phyloP scores from a whole-genome alignment of 78 protist genomes.

The Bodo saltans region DNA sequence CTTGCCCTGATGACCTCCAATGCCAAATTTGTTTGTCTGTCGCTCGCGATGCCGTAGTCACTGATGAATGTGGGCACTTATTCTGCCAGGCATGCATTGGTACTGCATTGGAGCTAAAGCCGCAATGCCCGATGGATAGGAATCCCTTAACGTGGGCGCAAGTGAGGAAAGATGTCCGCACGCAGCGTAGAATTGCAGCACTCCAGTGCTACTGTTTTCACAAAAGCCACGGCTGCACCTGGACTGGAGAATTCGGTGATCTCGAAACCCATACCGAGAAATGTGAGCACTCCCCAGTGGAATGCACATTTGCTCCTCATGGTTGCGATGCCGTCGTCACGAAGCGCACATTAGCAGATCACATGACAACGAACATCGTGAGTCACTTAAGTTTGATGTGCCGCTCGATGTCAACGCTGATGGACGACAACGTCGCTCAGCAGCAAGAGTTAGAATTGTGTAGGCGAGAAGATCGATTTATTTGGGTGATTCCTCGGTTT shows the following conservation, averaged over 20 bases:
- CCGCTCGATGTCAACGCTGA: neutral
- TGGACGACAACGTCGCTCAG: slow-evolving; percentile 13
- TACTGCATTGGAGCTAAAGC: neutral
- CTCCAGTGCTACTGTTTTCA: neutral
- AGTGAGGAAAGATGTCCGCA: slow-evolving; percentile 20
- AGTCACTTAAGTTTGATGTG: neutral
- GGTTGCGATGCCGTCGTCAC: slow-evolving; percentile 21
- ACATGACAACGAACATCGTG: neutral
- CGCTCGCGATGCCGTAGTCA: neutral
- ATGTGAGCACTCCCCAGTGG: slow-evolving; percentile 11
- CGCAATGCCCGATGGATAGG: slow-evolving; percentile 6
- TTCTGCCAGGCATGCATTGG: slow-evolving; percentile 1
- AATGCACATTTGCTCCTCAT: slow-evolving; percentile 8
- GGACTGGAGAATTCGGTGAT: neutral
- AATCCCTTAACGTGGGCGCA: neutral
- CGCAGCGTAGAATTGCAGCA: neutral
- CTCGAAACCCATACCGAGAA: slow-evolving; percentile 7
- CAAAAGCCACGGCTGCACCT: neutral
- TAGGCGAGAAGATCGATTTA: slow-evolving; percentile 17
- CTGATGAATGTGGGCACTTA: slow-evolving; percentile 28
- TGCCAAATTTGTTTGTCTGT: slow-evolving; percentile 11
- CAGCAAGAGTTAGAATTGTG: slow-evolving; percentile 16
- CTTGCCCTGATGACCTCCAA: slow-evolving; percentile 14
- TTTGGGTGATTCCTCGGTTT: slow-evolving; percentile 24
- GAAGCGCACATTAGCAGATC: neutral